phyloP scores from a whole-genome alignment of 495 filamentous ascomycete genomes.

The Penicillium mononematosum region DNA sequence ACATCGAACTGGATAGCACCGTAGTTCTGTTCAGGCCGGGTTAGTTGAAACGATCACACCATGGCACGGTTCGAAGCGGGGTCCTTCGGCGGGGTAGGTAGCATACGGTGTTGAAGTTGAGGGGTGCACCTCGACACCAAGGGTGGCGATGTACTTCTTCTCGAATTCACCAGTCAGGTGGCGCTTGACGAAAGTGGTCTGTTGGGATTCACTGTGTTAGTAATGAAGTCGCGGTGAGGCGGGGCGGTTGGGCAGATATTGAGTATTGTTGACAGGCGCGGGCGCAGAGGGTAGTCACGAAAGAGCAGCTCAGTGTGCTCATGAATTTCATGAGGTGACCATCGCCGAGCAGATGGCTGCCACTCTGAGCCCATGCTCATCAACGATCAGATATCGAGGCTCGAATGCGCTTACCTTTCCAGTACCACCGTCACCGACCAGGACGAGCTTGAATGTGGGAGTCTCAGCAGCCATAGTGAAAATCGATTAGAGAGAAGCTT shows the following conservation, averaged over 20 bases:
- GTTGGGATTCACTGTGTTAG: conserved; percentile 33
- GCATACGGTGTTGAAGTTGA: conserved; percentile 89
- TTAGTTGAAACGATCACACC: conserved; percentile 39
- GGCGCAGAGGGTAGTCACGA: conserved; percentile 23
- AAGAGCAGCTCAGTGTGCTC: conserved; percentile 6
- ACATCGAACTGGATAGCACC: conserved; percentile 98
- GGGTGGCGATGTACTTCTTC: conserved; percentile 99
- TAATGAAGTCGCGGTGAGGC: conserved; percentile 24
- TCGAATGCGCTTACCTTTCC: conserved; percentile 77
- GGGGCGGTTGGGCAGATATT: conserved; percentile 31
- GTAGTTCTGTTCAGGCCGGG: conserved; percentile 65
- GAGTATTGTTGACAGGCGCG: conserved; percentile 34
- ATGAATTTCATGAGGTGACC: conserved; percentile 4
- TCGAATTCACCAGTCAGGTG: conserved; percentile 99
- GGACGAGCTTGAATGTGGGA: conserved; percentile 97
- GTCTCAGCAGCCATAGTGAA: conserved; percentile 62
- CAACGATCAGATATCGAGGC: conserved; percentile 6
- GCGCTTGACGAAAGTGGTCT: conserved; percentile 99
- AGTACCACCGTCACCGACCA: conserved; percentile 99
- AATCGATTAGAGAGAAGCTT: conserved; percentile 15
- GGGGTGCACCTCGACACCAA: conserved; percentile 98
- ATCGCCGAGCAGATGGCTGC: not conserved
- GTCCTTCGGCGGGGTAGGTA: conserved; percentile 53
- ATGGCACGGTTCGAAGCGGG: conserved; percentile 29
- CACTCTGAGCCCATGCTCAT: conserved; percentile 7